Percentiles rank a stretch among this genome's conserved stretches.
Conservation (phyloP, 2,329 filamentous ascomycete genomes). For the Trichoderma sp. region DNA sequence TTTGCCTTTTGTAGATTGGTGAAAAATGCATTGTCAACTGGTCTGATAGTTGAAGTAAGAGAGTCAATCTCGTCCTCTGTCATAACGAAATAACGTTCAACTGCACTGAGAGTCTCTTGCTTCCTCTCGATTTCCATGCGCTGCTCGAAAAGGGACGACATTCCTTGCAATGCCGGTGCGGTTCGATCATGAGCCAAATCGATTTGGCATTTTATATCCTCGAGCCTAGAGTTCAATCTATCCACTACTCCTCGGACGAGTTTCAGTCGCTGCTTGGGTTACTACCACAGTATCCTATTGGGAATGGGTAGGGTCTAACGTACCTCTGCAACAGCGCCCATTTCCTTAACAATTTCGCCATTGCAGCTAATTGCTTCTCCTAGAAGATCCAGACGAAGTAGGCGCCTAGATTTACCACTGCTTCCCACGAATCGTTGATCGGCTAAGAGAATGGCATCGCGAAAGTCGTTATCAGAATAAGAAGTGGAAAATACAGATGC, state of each 20-base stretch:
- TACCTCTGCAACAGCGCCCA: conserved; percentile 85
- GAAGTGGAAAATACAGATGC: conserved; percentile 85
- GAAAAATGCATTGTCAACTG: conserved; percentile 85
- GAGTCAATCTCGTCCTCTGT: conserved; percentile 75
- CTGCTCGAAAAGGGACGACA: conserved; percentile 68
- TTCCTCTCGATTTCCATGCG: conserved; percentile 74
- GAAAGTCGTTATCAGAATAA: conserved; percentile 88
- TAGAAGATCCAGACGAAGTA: conserved; percentile 78
- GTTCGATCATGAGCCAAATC: conserved; percentile 72
- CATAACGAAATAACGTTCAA: conserved; percentile 79
- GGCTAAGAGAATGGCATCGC: conserved; percentile 75
- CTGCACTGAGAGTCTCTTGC: conserved; percentile 71
- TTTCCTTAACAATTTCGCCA: conserved; percentile 82
- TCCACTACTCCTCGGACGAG: conserved; percentile 77
- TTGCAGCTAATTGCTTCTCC: conserved; percentile 92
- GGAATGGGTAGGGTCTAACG: conserved; percentile 27
- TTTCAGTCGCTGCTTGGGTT: conserved; percentile 68
- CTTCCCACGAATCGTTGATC: conserved; percentile 71
- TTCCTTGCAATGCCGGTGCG: conserved; percentile 71
- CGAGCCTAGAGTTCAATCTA: conserved; percentile 74
- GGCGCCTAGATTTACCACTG: conserved; percentile 72
- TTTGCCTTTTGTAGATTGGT: conserved; percentile 73
- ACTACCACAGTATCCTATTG: background rate
- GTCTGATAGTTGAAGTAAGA: conserved; percentile 74
- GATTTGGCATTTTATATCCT: conserved; percentile 76